phyloP scores from a whole-genome alignment of 257 asterid genomes.

The Nicotiana tabacum region DNA sequence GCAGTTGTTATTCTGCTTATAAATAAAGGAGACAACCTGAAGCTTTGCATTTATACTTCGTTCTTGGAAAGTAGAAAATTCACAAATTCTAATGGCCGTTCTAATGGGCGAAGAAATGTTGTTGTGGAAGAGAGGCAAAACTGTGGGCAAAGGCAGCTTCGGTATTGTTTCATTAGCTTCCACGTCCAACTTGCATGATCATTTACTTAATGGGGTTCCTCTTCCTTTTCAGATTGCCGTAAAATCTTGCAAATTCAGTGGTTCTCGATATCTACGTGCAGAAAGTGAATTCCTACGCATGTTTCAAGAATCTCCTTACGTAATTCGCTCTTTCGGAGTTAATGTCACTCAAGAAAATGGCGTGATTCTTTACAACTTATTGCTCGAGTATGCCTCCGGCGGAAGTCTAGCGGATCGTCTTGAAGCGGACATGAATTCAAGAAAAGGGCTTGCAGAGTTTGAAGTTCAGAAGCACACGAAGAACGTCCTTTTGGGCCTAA shows the following conservation, averaged over 20 bases:
- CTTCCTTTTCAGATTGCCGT: not conserved
- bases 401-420: slow-evolving; percentile 3
- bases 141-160: not conserved
- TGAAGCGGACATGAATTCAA: not conserved
- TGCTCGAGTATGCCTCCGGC: slow-evolving; percentile 6
- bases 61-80: too few species aligned
- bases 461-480: not conserved
- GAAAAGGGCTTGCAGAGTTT: not conserved
- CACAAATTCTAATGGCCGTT: too few species aligned
- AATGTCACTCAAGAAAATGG: not conserved
- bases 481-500: not conserved
- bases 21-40: too few species aligned
- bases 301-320: not conserved
- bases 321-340: slow-evolving; percentile 4
- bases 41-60: too few species aligned
- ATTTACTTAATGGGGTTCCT: not conserved
- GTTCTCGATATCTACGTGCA: not conserved
- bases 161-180: slow-evolving; percentile 7
- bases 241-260: not conserved
- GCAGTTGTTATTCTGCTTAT: too few species aligned
- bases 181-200: too few species aligned
- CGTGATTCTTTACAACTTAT: not conserved
- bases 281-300: not conserved
- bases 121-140: not conserved
- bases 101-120: too few species aligned